Evolutionary conservation across 495 filamentous ascomycete species (phyloP), one percentile per base, ranked within the genome.

Genomic region (Podospora didyma): DNA sequence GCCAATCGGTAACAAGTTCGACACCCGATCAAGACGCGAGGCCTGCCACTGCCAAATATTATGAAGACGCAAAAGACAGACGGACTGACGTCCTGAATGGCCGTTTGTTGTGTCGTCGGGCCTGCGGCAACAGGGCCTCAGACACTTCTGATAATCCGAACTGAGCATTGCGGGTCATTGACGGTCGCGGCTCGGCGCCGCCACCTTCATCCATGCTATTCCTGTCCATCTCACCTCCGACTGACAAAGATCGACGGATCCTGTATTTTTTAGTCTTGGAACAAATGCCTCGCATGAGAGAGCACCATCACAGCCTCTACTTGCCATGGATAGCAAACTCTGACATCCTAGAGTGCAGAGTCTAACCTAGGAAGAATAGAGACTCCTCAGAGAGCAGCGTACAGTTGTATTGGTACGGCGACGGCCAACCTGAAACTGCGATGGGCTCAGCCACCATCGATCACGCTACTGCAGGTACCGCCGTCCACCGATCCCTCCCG

Each of bases 401-500:
- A 3, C 26, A 4, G 26, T 31, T 4, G 9, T 31, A 31, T 3
- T 31, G 26, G 9, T n/a, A 31, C 26, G 26, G 9, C 26, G 26
- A 31, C 39, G 39, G 39, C 14, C 39, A 16, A 42, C 39, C 39
- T 55, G 53, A 45, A 46, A 55, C 41, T 12, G 20, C 31, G 42
- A 55, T 47, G 23, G 53, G 61, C 56, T 53, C 61, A 63, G 61
- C 61, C 61, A 57, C 61, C 12, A 12, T 23, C 31, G 44, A 21
- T 28, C 49, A 49, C 61, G 50, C 61, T 63, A 63, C 61, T 63
- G 61, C 57, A 63, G 61, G 61, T 59, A 59, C 60, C n/a, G n/a
- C n/a, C n/a, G n/a, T n/a, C n/a, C n/a, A n/a, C n/a, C n/a, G n/a
- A n/a, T n/a, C n/a, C n/a, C n/a, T n/a, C n/a, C n/a, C n/a, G n/a